Conservation (phyloP, 768 basidiomycete genomes). For the Cystofilobasidium ferigula region DNA sequence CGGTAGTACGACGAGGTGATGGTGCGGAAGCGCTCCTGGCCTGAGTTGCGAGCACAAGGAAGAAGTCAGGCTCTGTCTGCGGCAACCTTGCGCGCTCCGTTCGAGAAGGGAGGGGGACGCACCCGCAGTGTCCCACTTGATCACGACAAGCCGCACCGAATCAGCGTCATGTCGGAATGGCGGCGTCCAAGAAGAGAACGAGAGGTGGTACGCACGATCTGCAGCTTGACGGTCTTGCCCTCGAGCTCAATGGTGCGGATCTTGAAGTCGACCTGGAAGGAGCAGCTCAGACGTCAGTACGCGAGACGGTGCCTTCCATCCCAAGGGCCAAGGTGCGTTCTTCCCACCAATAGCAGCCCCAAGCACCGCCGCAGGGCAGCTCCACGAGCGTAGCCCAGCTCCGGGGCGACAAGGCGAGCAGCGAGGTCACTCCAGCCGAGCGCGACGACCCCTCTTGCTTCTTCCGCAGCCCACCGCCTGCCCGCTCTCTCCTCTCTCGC, state of each 20-base stretch:
- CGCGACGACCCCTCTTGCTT: background rate
- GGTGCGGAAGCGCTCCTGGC: conserved; percentile 27
- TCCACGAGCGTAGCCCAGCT: too few species aligned
- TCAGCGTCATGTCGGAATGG: too few species aligned
- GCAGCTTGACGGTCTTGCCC: conserved; percentile 28
- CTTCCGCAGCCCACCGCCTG: too few species aligned
- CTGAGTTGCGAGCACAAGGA: conserved; percentile 2
- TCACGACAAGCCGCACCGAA: background rate
- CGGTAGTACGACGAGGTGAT: conserved; percentile 28
- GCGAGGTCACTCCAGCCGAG: background rate
- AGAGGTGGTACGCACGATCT: conserved; percentile 22
- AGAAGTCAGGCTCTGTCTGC: background rate
- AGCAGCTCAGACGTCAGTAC: background rate
- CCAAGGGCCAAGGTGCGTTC: too few species aligned
- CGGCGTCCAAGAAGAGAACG: background rate
- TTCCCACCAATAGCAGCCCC: too few species aligned
- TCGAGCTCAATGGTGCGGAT: conserved; percentile 27
- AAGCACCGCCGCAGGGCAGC: too few species aligned
- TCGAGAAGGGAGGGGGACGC: background rate
- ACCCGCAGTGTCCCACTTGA: conserved; percentile 25
- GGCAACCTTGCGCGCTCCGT: too few species aligned
- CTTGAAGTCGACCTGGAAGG: conserved; percentile 26
- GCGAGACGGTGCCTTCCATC: too few species aligned
- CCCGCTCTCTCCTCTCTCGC: background rate
- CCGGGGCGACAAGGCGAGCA: background rate